phyloP scores from a whole-genome alignment of 2,329 filamentous ascomycete genomes.

The Penicillium glabrum region DNA sequence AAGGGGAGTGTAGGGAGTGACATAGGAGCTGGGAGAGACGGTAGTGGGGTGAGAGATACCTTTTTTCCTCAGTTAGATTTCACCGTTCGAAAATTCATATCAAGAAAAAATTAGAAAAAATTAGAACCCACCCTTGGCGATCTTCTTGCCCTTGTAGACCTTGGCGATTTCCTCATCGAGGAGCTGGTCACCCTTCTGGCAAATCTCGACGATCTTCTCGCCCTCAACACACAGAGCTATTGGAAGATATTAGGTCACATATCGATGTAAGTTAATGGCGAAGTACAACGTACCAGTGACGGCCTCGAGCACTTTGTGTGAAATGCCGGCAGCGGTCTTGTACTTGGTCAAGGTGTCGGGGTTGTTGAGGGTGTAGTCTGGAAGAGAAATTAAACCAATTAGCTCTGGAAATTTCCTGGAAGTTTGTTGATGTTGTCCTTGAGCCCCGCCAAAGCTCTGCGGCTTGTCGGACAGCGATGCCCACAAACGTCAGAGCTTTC shows the following conservation, averaged over 20 bases:
- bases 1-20: slow-evolving; percentile 95
- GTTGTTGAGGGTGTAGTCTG: slow-evolving; percentile 88
- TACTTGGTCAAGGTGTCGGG: slow-evolving; percentile 97
- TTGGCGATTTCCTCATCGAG: slow-evolving; percentile 90
- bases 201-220: slow-evolving; percentile 90
- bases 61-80: slow-evolving; percentile 32
- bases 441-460: slow-evolving; percentile 19
- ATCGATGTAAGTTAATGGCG: background rate
- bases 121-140: slow-evolving; percentile 71
- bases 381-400: slow-evolving; percentile 16
- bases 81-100: background rate
- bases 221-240: slow-evolving; percentile 72
- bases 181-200: slow-evolving; percentile 92
- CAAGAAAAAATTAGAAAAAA: background rate
- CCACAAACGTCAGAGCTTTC: slow-evolving; percentile 37
- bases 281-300: slow-evolving; percentile 58
- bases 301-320: slow-evolving; percentile 88
- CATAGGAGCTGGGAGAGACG: slow-evolving; percentile 87
- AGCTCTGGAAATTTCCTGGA: slow-evolving; percentile 1
- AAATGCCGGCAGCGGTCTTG: slow-evolving; percentile 93
- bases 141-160: slow-evolving; percentile 98
- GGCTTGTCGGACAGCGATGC: slow-evolving; percentile 17
- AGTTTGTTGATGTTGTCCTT: slow-evolving; percentile 11
- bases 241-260: slow-evolving; percentile 20
- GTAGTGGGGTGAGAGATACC: slow-evolving; percentile 93